Base-by-base conservation (phyloP, 2,329 filamentous ascomycete genomes). In the Ambrosiella xylebori region DNA sequence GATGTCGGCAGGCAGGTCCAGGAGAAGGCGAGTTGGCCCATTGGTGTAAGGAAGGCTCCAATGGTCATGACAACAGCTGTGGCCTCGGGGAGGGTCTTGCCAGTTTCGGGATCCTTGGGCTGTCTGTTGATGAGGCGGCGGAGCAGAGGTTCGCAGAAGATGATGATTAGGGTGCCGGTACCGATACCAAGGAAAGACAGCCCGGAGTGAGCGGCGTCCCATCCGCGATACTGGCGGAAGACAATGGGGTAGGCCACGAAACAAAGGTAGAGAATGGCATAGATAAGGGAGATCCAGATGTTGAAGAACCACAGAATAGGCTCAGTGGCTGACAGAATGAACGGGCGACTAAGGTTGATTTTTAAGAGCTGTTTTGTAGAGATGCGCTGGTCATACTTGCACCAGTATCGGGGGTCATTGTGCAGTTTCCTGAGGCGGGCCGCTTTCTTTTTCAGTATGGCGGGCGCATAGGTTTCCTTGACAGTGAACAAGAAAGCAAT, bases 201-300 rank as follows among this genome's bases (percentile, higher is more conserved):
- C 0, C 90, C 89, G 0, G 83, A 81, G 40, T 85, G 70, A 1
- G 86, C 83, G 0, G 84, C 74, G 1, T 76, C 76, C 90, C 89
- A 96, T 61, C 87, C 87, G 15, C 90, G 84, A 59, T 78, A 67
- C 45, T 84, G 74, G 9, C 76, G 74, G 69, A 93, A 95, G 59
- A 95, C 85, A 60, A 94, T 85, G 0, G 89, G 89, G 67, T 94
- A 94, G 11, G 87, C 88, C 13, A 94, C 84, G 71, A 95, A 95
- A 70, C 88, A 94, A 38, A 95, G 80, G 65, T 93, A 93, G 1
- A 96, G 74, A 45, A 95, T 88, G 15, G 82, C 86, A 67, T 95
- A 95, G 40, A 95, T 80, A 44, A 95, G 73, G 0, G 86, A 91
- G 66, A 90, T 85, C 83, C 86, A 81, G 13, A 78, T 65, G 59